Evolutionary conservation across 2,329 filamentous ascomycete genomes (phyloP).

Genomic region (Stachybotrys elegans): DNA sequence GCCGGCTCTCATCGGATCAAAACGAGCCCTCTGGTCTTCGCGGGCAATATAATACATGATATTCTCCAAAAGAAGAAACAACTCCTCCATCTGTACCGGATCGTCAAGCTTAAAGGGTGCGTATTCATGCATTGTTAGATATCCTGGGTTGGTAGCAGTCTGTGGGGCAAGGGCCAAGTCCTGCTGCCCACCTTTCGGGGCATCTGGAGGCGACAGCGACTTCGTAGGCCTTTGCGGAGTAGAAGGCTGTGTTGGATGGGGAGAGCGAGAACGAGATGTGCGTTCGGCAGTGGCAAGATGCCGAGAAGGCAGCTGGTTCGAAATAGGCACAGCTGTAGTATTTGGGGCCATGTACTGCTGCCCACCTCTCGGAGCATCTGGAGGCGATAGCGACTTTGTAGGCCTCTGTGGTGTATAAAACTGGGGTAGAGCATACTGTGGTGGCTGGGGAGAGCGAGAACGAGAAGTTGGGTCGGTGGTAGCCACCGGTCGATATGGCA

Average conservation of each 20-base stretch:
- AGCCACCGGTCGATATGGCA: too few relatives aligned
- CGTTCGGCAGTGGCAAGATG: background rate
- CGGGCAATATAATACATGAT: background rate
- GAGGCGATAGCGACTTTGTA: background rate
- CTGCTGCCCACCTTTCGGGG: background rate
- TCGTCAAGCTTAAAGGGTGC: background rate
- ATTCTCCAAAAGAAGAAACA: background rate
- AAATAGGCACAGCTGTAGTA: too few relatives aligned
- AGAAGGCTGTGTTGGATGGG: background rate
- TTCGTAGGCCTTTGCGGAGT: background rate
- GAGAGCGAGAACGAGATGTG: background rate
- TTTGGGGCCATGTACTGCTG: too few relatives aligned
- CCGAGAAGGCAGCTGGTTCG: too few relatives aligned
- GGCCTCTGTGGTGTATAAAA: background rate
- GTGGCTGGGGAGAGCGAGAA: too few relatives aligned
- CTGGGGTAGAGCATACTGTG: background rate
- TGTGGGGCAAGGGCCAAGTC: background rate
- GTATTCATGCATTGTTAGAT: background rate
- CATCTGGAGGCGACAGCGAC: background rate
- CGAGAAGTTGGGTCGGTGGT: too few relatives aligned
- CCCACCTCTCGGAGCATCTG: background rate
- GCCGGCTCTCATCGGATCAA: too few relatives aligned
- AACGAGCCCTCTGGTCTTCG: background rate
- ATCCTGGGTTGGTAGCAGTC: background rate
- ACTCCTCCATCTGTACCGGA: background rate